Base-by-base conservation (phyloP, 2,329 filamentous ascomycete genomes). In the Trichoderma gracile region DNA sequence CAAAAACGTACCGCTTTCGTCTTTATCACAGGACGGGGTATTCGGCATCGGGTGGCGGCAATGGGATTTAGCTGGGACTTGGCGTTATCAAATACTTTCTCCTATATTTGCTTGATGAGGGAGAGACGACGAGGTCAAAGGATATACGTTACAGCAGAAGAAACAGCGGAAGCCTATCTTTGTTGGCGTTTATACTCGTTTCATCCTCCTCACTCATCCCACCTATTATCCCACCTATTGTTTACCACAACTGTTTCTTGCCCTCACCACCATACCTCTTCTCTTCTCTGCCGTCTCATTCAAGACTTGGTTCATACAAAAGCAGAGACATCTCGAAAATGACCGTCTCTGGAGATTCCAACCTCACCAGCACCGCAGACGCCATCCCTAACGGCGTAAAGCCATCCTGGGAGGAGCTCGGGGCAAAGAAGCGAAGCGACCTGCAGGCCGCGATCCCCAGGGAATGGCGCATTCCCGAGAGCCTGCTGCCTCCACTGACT, bases 391-490 rank as follows among this genome's bases (percentile, higher is more conserved):
- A 54, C n/a, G 59, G 62, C 17, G 15, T 50, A n/a, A 27, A 53
- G 53, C 33, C 19, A 5, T 55, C 65, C 5, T 83, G 81, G 81
- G 75, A 82, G 69, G 68, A 74, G 5, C 72, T 79, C 25, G 77
- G 74, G 3, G 76, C 76, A n/a, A 73, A 74, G 61, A 83, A 83
- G 70, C 77, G 80, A 27, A 73, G 76, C 49, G 73, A 76, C 6
- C 75, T 83, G 6, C 68, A 67, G 6, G 72, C 75, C 49, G 82
- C 82, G 0, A 86, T 89, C 60, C 86, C 87, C 1, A 63, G 76
- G 1, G 81, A 87, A 70, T 89, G 85, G 82, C 78, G 79, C 59
- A 80, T 89, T 6, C 84, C 86, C 0, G 72, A 73, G 6, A 71
- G 81, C 54, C 73, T 86, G 49, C 70, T 88, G 0, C 86, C 87